Evolutionary conservation across 2,329 filamentous ascomycete species (phyloP), one percentile per base, ranked within the genome.

Genomic region (Colletotrichum tropicale): DNA sequence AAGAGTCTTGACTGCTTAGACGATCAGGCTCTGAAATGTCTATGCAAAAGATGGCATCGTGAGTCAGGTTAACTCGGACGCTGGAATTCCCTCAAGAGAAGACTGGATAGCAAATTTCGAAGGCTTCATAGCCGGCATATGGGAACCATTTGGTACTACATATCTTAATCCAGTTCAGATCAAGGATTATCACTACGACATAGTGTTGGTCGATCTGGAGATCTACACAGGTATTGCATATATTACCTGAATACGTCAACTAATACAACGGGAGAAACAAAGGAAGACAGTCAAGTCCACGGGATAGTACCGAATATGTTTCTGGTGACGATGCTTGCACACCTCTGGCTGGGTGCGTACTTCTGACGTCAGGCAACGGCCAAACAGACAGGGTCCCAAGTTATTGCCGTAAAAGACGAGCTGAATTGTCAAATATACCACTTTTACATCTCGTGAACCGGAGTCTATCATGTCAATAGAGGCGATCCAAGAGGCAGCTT

Each of bases 41-140:
- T 24, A 24, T 24, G 24, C 24, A 24, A 24, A 24, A 24, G 24
- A 24, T 24, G 24, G 24, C 24, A 24, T 24, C 24, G 24, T 24
- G 24, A 24, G 24, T 24, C 24, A 24, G 24, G 24, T 24, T 24
- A 24, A 24, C 24, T 24, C 24, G 24, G 24, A 24, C 24, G 24
- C 24, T 24, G 24, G 24, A 10, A 9, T n/a, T 10, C 2, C 6
- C 18, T 43, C 3, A 6, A n/a, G 1, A n/a, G 18, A 43, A 48
- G 18, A n/a, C 9, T n/a, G 38, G 38, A 2, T 3, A n/a, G 9
- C 3, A 48, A 1, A 1, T n/a, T n/a, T 21, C 3, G 10, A 21
- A 13, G 43, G 18, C 6, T 12, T 12, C 6, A 3, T 43, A n/a
- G 18, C 43, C 6, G 18, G 5, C 2, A 12, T 13, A 13, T 21